These are phyloP conservation scores for Sporisorium iseilematis-ciliati DNA, from an alignment of 1,284 basidiomycete genomes.

Conservation along the genomic window DNA sequence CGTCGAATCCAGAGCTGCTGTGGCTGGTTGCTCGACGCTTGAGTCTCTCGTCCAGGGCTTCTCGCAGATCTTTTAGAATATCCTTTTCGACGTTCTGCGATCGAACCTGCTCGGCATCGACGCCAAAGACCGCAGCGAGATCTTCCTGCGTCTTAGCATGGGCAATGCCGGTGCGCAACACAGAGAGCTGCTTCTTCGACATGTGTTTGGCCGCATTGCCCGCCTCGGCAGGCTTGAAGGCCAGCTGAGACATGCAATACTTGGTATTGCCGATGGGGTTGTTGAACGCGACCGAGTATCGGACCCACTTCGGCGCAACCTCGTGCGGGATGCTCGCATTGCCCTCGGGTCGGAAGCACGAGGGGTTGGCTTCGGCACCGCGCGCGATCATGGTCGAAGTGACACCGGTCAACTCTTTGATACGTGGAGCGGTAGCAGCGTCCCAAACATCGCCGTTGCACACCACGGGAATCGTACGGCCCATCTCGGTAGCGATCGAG, in stretches of 20 bases:
- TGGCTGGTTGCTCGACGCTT: constrained; percentile 12
- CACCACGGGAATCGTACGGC: constrained; percentile 80
- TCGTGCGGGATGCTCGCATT: constrained; percentile 52
- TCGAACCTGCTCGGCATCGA: constrained; percentile 33
- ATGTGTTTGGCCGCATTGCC: constrained; percentile 24
- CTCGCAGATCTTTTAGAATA: constrained; percentile 30
- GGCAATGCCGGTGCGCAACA: constrained; percentile 34
- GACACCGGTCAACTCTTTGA: constrained; percentile 78
- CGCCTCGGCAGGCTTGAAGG: constrained; percentile 58
- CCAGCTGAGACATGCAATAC: constrained; percentile 78
- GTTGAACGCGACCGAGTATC: constrained; percentile 68
- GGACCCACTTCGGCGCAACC: constrained; percentile 63
- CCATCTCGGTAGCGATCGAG: constrained; percentile 73
- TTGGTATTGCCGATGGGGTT: constrained; percentile 90
- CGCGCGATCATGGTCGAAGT: constrained; percentile 95
- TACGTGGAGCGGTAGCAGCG: constrained; percentile 80
- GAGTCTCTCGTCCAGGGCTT: constrained; percentile 23
- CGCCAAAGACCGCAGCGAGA: constrained; percentile 41
- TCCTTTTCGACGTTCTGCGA: constrained; percentile 27
- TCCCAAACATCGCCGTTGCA: constrained; percentile 94
- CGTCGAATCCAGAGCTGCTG: constrained; percentile 25
- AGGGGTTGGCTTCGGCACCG: constrained; percentile 91
- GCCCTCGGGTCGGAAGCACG: constrained; percentile 78
- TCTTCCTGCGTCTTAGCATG: constrained; percentile 56
- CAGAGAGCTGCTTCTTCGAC: constrained; percentile 43